Evolutionary conservation across 2,329 filamentous ascomycete genomes (phyloP).

Genomic region (Epichloe coenophiala): DNA sequence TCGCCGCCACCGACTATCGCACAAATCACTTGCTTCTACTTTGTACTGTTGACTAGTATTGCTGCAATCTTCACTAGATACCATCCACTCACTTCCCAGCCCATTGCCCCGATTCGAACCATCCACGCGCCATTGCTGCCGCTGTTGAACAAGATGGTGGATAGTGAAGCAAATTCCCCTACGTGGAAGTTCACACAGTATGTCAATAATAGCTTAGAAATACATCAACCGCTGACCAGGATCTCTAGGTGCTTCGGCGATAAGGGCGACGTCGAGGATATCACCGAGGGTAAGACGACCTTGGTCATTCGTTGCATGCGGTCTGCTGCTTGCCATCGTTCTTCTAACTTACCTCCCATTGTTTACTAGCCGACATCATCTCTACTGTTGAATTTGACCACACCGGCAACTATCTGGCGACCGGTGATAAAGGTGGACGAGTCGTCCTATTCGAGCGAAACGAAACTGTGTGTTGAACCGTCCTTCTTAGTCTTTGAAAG

Average conservation of each 20-base stretch:
- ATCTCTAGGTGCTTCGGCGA: constrained; percentile 84
- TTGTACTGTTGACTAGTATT: neutral
- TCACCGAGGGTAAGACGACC: constrained; percentile 66
- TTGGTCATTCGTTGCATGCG: neutral
- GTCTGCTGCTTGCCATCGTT: constrained; percentile 5
- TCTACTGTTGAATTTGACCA: constrained; percentile 86
- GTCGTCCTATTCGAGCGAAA: constrained; percentile 86
- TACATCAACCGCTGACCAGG: constrained; percentile 12
- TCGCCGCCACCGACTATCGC: constrained; percentile 2
- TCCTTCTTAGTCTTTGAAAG: neutral
- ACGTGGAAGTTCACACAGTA: constrained; percentile 99
- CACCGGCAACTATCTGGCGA: constrained; percentile 78
- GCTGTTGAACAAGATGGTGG: constrained; percentile 63
- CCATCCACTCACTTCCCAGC: neutral
- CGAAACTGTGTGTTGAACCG: constrained; percentile 58
- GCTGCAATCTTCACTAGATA: neutral
- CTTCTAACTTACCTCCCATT: constrained; percentile 10
- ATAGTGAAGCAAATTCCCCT: constrained; percentile 83
- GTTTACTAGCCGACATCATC: constrained; percentile 64
- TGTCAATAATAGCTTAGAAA: constrained; percentile 24
- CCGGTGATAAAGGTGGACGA: constrained; percentile 77
- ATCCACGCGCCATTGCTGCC: constrained; percentile 16
- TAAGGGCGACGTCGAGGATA: constrained; percentile 98
- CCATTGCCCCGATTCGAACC: constrained; percentile 6
- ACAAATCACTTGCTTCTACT: neutral